Conservation (phyloP, 192 early-diverging fungal genomes). For the Coemansia sp. region DNA sequence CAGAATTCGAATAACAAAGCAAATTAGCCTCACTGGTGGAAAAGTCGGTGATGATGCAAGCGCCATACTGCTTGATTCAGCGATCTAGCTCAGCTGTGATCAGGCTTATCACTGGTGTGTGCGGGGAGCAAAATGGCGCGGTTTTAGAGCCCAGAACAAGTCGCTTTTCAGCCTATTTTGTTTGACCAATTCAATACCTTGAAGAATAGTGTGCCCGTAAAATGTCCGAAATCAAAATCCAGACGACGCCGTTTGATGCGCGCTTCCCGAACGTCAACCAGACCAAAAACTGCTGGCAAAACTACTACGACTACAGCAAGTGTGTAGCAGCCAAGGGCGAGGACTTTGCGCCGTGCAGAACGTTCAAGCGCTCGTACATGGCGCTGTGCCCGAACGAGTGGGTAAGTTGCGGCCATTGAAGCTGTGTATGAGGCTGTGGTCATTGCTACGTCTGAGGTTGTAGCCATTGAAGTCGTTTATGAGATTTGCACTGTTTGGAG, state of each 20-base stretch:
- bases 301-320: conserved; percentile 93
- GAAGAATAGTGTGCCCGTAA: neutral
- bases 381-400: conserved; percentile 89
- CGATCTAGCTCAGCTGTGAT: conserved; percentile 1
- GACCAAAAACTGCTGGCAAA: conserved; percentile 99
- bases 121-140: neutral
- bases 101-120: conserved; percentile 9
- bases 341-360: conserved; percentile 89
- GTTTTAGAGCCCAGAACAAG: neutral
- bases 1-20: neutral
- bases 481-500: neutral
- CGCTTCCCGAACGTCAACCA: conserved; percentile 99
- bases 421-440: too few relatives aligned
- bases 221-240: conserved; percentile 42
- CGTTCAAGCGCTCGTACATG: conserved; percentile 82
- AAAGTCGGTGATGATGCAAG: neutral
- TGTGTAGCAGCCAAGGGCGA: conserved; percentile 95
- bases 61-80: neutral
- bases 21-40: too few relatives aligned
- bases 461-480: too few relatives aligned
- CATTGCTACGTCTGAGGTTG: too few relatives aligned
- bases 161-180: neutral
- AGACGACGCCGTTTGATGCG: conserved; percentile 53
- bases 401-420: conserved; percentile 62
- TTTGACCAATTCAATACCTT: neutral